Evolutionary conservation across 2,329 filamentous ascomycete species (phyloP).

Genomic region (Talaromyces albobiverticillius): DNA sequence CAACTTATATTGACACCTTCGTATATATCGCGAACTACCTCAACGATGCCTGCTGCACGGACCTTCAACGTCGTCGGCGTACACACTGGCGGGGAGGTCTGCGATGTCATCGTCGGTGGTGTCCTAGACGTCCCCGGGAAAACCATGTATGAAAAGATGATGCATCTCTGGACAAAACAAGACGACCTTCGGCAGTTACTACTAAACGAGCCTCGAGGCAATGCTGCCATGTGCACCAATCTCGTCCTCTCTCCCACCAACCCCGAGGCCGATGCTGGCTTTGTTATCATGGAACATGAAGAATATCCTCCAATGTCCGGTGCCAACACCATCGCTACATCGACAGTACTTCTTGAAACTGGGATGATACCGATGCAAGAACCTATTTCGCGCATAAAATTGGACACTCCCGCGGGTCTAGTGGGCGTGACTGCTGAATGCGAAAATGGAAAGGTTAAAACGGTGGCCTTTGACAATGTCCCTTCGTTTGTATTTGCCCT

Average conservation of each 20-base stretch:
- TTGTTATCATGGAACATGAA: conserved; percentile 48
- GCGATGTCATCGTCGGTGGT: conserved; percentile 51
- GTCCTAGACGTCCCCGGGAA: conserved; percentile 42
- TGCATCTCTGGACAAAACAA: conserved; percentile 39
- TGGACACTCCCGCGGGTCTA: conserved; percentile 48
- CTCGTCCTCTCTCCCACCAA: conserved; percentile 45
- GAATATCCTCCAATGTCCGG: conserved; percentile 49
- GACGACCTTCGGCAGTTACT: conserved; percentile 44
- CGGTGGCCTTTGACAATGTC: conserved; percentile 47
- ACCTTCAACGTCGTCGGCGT: conserved; percentile 24
- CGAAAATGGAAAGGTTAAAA: conserved; percentile 42
- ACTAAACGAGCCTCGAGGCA: conserved; percentile 47
- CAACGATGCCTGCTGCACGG: conserved; percentile 5
- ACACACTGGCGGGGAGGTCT: conserved; percentile 37
- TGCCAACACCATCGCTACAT: conserved; percentile 44
- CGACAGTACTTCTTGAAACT: conserved; percentile 47
- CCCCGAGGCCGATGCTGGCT: conserved; percentile 43
- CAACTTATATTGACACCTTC: no score
- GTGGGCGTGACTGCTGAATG: conserved; percentile 43
- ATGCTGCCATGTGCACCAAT: conserved; percentile 41
- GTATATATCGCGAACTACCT: no score
- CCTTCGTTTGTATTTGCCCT: conserved; percentile 43
- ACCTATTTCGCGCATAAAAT: conserved; percentile 38
- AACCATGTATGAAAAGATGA: conserved; percentile 50
- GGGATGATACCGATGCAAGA: conserved; percentile 48